Conservation (phyloP, 2,329 filamentous ascomycete genomes). For the Juglanconis juglandina region DNA sequence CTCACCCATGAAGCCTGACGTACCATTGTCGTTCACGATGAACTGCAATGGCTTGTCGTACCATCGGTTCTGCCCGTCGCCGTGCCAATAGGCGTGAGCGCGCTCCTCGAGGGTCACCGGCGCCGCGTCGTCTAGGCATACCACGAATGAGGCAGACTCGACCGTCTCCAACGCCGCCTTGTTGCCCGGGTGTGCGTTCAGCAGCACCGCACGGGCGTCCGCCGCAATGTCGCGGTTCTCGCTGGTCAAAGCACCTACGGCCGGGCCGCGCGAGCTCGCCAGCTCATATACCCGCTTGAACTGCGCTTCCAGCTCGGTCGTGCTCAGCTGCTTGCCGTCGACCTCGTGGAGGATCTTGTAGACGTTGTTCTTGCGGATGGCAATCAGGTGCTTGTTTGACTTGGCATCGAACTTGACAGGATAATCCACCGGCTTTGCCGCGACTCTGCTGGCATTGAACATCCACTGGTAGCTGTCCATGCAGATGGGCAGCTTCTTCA, state of each 20-base stretch:
- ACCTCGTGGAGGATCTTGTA: constrained; percentile 86
- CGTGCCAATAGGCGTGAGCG: constrained; percentile 96
- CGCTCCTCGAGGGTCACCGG: constrained; percentile 95
- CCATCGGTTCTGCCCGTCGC: constrained; percentile 93
- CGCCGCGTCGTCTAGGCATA: constrained; percentile 88
- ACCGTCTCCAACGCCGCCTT: constrained; percentile 73
- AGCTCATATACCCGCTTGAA: constrained; percentile 81
- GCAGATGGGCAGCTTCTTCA: constrained; percentile 95
- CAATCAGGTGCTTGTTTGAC: constrained; percentile 83
- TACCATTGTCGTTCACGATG: constrained; percentile 97
- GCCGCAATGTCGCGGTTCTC: constrained; percentile 95
- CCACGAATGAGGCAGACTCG: constrained; percentile 83
- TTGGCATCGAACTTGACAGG: constrained; percentile 73
- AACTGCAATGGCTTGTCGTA: constrained; percentile 98
- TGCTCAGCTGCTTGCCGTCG: constrained; percentile 80
- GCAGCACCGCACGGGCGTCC: constrained; percentile 72
- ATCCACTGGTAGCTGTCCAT: constrained; percentile 99
- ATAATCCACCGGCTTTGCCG: constrained; percentile 76
- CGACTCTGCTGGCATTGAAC: constrained; percentile 91
- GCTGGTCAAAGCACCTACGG: constrained; percentile 80
- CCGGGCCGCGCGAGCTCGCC: constrained; percentile 58
- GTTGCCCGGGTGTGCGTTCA: constrained; percentile 76
- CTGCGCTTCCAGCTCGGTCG: constrained; percentile 83
- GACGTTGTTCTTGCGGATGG: constrained; percentile 93
- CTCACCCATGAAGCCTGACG: constrained; percentile 95